Evolutionary conservation across 2,329 filamentous ascomycete species (phyloP), one percentile per base, ranked within the genome.

Genomic region (Clarireedia homoeocarpa): DNA sequence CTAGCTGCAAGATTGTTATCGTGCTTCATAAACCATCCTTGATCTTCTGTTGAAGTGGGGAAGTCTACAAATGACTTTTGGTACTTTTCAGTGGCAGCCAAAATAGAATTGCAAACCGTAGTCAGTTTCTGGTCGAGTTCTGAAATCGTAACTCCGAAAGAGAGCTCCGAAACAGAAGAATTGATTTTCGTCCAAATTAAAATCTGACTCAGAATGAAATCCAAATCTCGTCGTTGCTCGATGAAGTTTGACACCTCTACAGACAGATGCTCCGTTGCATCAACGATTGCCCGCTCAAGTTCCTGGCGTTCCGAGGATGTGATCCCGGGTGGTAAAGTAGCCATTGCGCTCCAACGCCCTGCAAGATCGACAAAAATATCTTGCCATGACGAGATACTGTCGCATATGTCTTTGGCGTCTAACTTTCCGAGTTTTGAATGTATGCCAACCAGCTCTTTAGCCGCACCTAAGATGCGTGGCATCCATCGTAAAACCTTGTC

Each of bases 61-160:
- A 85, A 72, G 3, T 75, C 74, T 10, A 74, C 71, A 7, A 82
- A 72, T 2, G 77, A 72, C 58, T 80, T 81, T 57, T 82, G 80
- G 47, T 87, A 78, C 60, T 85, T 82, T 69, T 96, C 90, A 48
- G 95, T 78, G 1, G 88, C 85, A 38, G 92, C 86, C 2, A 96
- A 82, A 27, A 92, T 80, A 50, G 82, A 81, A 70, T 95, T 88
- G 48, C 86, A 81, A n/a, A 87, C 75, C 1, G 72, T 79, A 39
- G 88, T 80, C 1, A 90, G 70, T 3, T 77, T 74, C 14, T 77
- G 71, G 44, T 83, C 80, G 46, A 91, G 79, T 0, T 71, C 67
- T 17, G 77, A 38, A 53, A 63, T 63, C 48, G 40, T 56, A 2
- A 50, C 45, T 23, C 53, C 20, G 3, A 50, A 15, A 7, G 30